These are phyloP conservation scores for Fusarium citri DNA, from an alignment of 2,329 filamentous ascomycete species.

Conservation along the genomic window DNA sequence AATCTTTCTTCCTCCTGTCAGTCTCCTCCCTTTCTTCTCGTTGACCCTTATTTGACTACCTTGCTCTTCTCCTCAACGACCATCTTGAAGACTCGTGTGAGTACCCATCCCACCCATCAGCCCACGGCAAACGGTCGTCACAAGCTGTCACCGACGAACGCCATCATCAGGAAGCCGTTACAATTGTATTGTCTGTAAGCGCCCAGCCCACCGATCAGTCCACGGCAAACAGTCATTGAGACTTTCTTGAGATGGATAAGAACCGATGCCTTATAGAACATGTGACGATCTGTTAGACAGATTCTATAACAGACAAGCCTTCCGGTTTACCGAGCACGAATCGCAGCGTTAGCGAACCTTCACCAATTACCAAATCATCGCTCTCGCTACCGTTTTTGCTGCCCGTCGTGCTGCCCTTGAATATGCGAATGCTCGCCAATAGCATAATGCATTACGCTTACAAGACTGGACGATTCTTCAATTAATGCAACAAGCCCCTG, in stretches of 20 bases:
- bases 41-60: background rate
- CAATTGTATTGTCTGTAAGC: too few relatives aligned
- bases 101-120: too few relatives aligned
- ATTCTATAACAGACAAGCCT: background rate
- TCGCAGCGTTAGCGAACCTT: background rate
- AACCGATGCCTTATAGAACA: background rate
- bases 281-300: background rate
- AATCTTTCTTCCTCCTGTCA: accelerated
- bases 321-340: background rate
- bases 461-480: background rate
- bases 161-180: too few relatives aligned
- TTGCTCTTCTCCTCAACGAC: background rate
- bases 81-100: background rate
- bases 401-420: too few relatives aligned
- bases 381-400: too few relatives aligned
- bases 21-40: background rate
- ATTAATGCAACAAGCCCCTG: background rate
- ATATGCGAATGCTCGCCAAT: too few relatives aligned
- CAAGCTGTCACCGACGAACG: too few relatives aligned
- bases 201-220: too few relatives aligned
- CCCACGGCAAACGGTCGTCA: too few relatives aligned
- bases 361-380: accelerated
- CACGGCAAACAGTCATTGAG: background rate
- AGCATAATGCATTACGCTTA: accelerated
- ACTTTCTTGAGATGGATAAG: background rate